A percentile compares a stretch with the other conserved stretches of the same genome.
phyloP scores from a whole-genome alignment of 1,284 basidiomycete genomes.

The Stereum hirsutum region DNA sequence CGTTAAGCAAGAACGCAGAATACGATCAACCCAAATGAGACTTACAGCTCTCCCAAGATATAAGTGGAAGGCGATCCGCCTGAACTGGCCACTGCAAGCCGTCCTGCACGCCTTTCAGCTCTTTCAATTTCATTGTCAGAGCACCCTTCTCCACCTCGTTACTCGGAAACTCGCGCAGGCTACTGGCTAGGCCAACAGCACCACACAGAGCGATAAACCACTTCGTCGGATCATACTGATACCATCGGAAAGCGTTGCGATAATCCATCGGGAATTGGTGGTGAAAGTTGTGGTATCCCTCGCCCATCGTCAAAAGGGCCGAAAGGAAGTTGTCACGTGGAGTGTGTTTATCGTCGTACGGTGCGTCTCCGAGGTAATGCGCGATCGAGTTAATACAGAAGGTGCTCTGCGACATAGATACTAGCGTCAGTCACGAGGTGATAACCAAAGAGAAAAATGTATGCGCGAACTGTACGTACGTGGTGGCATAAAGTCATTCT shows the following conservation, averaged over 20 bases:
- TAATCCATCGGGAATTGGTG: conserved; percentile 95
- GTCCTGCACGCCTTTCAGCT: background rate
- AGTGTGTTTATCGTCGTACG: conserved; percentile 79
- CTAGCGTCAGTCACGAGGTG: background rate
- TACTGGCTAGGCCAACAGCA: conserved; percentile 69
- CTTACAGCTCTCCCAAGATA: background rate
- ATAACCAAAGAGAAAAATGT: background rate
- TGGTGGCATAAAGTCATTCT: conserved; percentile 71
- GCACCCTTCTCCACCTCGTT: background rate
- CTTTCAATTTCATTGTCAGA: conserved; percentile 1
- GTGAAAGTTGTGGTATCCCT: conserved; percentile 95
- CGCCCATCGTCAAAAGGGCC: conserved; percentile 78
- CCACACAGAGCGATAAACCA: conserved; percentile 79
- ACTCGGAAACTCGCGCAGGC: conserved; percentile 33
- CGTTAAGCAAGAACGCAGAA: background rate
- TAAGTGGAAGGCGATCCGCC: background rate
- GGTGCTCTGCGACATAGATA: conserved; percentile 35
- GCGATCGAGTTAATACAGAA: conserved; percentile 89
- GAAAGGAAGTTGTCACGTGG: conserved; percentile 79
- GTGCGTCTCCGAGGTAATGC: conserved; percentile 75
- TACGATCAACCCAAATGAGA: background rate
- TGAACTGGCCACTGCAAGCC: background rate
- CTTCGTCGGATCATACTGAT: conserved; percentile 86
- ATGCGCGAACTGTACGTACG: conserved; percentile 7
- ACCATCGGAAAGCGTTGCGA: conserved; percentile 85